Evolutionary conservation across 2,329 filamentous ascomycete genomes (phyloP), one percentile per base, ranked within the genome.

Genomic region (Ophiostoma piceae): DNA sequence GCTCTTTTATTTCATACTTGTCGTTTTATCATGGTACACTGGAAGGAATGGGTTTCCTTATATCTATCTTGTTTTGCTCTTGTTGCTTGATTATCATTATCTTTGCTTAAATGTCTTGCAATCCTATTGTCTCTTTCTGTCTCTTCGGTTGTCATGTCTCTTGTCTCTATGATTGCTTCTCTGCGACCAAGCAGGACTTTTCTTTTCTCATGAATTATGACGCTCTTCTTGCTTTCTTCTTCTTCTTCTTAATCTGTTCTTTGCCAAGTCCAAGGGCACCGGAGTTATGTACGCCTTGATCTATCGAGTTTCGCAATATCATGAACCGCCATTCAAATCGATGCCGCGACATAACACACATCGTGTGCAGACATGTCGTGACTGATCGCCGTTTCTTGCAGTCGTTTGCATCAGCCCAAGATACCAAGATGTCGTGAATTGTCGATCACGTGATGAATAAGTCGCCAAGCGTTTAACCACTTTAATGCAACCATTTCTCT

Each of bases 1-100:
- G 26, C 16, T 66, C 35, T 51, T 35, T n/a, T 62, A 62, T 68
- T 67, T 69, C 41, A 67, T 26, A 37, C 57, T 69, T 65, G 62
- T 65, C 62, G 19, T 65, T 65, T 66, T 43, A 41, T 19, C 39
- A 62, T 57, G 62, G 32, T 67, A 19, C 35, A 22, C 54, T 66
- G 65, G 37, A 66, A 43, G 62, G 35, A 39, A 22, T 35, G 62
- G 62, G 37, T 26, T 39, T n/a, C 14, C 12, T n/a, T 66, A 16
- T 66, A 22, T 43, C 32, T 35, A 35, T 47, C 22, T 66, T 22
- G 8, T 64, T 14, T 47, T 69, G 54, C n/a, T 47, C 32, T 64
- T 22, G 19, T 19, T 32, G 26, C 64, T 22, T 39, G 22, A 29
- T 26, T 68, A 43, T 65, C 26, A 41, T 19, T 37, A 64, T 37